These are phyloP conservation scores for Russula ochroleuca DNA, from an alignment of 768 basidiomycete genomes.

Conservation along the genomic window DNA sequence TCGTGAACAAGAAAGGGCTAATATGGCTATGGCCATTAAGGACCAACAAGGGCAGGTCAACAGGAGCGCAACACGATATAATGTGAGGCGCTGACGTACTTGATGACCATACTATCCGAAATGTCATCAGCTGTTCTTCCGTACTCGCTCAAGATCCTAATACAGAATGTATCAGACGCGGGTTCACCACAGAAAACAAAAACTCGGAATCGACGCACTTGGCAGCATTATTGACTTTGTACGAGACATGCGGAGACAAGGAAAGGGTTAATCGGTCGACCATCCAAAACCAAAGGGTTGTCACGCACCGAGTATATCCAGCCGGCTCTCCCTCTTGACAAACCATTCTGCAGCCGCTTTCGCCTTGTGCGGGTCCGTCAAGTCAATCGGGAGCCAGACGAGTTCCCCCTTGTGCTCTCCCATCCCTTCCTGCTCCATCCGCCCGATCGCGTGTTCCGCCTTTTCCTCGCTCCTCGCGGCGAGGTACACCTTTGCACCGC, in stretches of 20 bases:
- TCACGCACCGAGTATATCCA: constrained; percentile 43
- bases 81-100: constrained; percentile 34
- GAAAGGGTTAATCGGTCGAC: not conserved
- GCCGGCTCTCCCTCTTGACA: constrained; percentile 38
- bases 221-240: constrained; percentile 51
- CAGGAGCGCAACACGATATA: not conserved
- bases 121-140: constrained; percentile 22
- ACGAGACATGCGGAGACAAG: not conserved
- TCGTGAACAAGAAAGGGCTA: constrained; percentile 53
- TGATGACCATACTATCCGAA: constrained; percentile 39
- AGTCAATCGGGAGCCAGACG: constrained; percentile 39
- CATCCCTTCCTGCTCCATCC: constrained; percentile 36
- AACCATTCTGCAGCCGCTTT: constrained; percentile 39
- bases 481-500: constrained; percentile 44
- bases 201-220: constrained; percentile 36
- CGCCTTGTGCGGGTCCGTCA: constrained; percentile 37
- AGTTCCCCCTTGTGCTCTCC: constrained; percentile 34
- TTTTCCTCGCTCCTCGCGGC: constrained; percentile 36
- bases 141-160: constrained; percentile 22
- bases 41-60: constrained; percentile 13
- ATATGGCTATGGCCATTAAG: constrained; percentile 42
- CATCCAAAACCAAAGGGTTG: constrained; percentile 27
- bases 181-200: not conserved
- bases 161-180: not conserved
- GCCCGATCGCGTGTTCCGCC: constrained; percentile 34